Conservation (phyloP, 2,329 filamentous ascomycete species). For the Aureobasidium mangrovei region DNA sequence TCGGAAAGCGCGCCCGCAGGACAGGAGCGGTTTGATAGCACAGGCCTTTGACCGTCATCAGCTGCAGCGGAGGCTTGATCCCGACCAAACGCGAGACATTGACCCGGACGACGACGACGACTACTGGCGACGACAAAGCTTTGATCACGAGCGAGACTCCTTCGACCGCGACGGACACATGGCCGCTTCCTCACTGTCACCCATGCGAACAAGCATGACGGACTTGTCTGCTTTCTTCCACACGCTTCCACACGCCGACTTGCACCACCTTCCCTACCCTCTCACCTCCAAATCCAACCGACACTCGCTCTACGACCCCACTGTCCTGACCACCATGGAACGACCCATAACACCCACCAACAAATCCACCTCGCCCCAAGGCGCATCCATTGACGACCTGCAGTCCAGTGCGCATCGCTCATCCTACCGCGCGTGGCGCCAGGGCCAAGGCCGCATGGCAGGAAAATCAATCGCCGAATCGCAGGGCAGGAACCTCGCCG, state of each 20-base stretch:
- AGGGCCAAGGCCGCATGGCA: constrained; percentile 37
- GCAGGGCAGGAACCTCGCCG: constrained; percentile 26
- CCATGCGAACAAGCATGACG: constrained; percentile 11
- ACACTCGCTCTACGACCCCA: constrained; percentile 9
- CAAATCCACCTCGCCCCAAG: not conserved
- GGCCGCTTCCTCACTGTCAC: constrained; percentile 5
- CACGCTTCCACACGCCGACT: constrained; percentile 8
- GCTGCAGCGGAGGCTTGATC: not conserved
- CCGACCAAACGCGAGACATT: not conserved
- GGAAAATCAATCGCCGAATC: constrained; percentile 31
- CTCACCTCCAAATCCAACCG: not conserved
- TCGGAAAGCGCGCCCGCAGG: not conserved
- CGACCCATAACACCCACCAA: not conserved
- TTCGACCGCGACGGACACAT: not conserved
- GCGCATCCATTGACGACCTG: constrained; percentile 14
- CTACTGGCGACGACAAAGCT: not conserved
- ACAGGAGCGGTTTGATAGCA: constrained; percentile 3
- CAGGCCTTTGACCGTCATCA: constrained; percentile 3
- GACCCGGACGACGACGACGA: not conserved
- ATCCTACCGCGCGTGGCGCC: constrained; percentile 41
- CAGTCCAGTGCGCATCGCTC: constrained; percentile 34
- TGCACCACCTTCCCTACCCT: not conserved
- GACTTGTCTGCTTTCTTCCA: constrained; percentile 10
- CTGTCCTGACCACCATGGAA: not conserved
- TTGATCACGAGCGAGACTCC: not conserved